Evolutionary conservation across 331 rosid genomes (phyloP).

Genomic region (Malus hybrid): DNA sequence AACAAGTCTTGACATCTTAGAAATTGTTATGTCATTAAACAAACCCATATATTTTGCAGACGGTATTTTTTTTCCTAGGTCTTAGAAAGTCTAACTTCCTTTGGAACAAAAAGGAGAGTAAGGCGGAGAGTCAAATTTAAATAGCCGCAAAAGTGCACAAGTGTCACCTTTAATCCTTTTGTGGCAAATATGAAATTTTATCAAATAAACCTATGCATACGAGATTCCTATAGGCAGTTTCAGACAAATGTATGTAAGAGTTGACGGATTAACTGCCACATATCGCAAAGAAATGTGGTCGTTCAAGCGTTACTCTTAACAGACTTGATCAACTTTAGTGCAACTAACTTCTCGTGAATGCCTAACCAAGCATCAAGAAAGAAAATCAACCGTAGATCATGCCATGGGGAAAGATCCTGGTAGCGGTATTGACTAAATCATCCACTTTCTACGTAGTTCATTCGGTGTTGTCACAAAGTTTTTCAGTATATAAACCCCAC

Average conservation of each 20-base stretch:
- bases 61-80: too few relatives aligned
- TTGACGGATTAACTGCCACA: constrained; percentile 26
- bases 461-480: background rate
- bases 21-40: too few relatives aligned
- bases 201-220: too few relatives aligned
- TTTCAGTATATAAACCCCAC: background rate
- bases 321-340: background rate
- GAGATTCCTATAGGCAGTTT: background rate
- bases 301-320: background rate
- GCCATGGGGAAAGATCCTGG: background rate
- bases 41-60: too few relatives aligned
- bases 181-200: too few relatives aligned
- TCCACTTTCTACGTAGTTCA: background rate
- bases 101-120: too few relatives aligned
- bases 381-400: background rate
- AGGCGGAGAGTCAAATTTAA: too few relatives aligned
- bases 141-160: too few relatives aligned
- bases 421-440: background rate
- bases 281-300: background rate
- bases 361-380: background rate
- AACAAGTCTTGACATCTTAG: too few relatives aligned
- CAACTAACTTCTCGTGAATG: background rate
- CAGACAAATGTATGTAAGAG: background rate
- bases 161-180: too few relatives aligned
- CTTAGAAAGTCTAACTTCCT: too few relatives aligned